A percentile compares a stretch with the other conserved stretches of the same genome.
These are phyloP conservation scores for Cryptosporidium viatorum DNA, from an alignment of 169 alveolate species.

Conservation along the genomic window DNA sequence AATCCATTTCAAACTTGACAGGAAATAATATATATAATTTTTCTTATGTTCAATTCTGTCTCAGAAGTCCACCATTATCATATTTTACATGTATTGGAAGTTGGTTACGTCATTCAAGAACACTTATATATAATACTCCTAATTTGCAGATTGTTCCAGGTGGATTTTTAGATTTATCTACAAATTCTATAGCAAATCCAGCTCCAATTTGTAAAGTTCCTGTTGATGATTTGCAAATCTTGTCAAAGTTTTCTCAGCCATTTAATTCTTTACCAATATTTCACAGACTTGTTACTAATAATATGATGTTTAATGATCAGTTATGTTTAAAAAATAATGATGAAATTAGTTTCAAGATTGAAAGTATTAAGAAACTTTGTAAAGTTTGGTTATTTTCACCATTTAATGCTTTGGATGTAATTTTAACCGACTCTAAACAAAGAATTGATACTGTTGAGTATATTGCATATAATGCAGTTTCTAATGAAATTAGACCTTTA, in stretches of 20 bases:
- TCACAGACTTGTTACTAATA: conserved; percentile 2
- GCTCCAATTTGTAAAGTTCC: conserved; percentile 30
- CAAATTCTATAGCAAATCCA: conserved; percentile 55
- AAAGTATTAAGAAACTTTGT: conserved; percentile 11
- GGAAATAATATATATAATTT: conserved; percentile 1
- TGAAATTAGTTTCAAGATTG: neutral
- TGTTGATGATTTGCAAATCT: conserved; percentile 10
- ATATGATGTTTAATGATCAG: conserved; percentile 2
- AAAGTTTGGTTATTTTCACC: conserved; percentile 55
- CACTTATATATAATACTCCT: conserved; percentile 54
- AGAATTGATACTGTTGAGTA: conserved; percentile 7
- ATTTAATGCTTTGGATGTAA: neutral
- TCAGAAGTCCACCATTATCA: conserved; percentile 42
- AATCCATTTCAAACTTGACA: neutral
- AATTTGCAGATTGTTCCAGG: conserved; percentile 55
- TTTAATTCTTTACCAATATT: conserved; percentile 35
- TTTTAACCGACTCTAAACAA: conserved; percentile 20
- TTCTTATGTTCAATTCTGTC: conserved; percentile 42
- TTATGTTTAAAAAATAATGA: neutral
- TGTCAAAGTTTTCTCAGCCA: conserved; percentile 20
- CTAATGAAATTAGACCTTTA: conserved; percentile 41
- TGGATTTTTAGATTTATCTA: conserved; percentile 39
- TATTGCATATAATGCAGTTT: conserved; percentile 1
- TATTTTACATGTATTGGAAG: conserved; percentile 33
- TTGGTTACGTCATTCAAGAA: conserved; percentile 38